Conservation (phyloP, 257 asterid genomes). For the Misopates orontium region DNA sequence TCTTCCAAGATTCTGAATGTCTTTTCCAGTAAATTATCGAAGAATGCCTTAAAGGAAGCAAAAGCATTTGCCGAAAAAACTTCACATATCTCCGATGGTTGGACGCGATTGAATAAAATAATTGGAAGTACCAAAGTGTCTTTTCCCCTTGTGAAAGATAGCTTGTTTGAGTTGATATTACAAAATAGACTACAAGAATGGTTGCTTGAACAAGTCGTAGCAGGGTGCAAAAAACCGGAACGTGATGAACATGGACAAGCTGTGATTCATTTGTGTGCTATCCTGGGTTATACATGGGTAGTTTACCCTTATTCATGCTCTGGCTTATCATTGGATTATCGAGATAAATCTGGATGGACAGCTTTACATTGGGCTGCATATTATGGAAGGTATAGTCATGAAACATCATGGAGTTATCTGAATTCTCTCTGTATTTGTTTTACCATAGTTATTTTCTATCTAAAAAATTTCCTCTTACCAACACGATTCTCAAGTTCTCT, state of each 20-base stretch:
- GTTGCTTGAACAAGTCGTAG: constrained; percentile 73
- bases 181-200: constrained; percentile 73
- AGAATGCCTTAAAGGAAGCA: constrained; percentile 65
- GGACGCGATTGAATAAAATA: constrained; percentile 55
- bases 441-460: too few species aligned
- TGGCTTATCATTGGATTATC: constrained; percentile 82
- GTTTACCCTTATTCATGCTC: constrained; percentile 78
- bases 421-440: too few species aligned
- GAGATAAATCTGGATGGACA: constrained; percentile 96
- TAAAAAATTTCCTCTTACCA: too few species aligned
- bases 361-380: constrained; percentile 98
- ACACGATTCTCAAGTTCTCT: too few species aligned
- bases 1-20: constrained; percentile 50
- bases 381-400: constrained; percentile 71
- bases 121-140: constrained; percentile 53
- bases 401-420: not conserved
- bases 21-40: constrained; percentile 54
- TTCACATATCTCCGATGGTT: constrained; percentile 47
- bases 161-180: constrained; percentile 72
- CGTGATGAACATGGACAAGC: constrained; percentile 92
- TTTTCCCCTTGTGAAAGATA: constrained; percentile 64
- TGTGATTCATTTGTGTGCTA: constrained; percentile 92
- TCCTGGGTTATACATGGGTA: constrained; percentile 95
- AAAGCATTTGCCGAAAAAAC: constrained; percentile 57
- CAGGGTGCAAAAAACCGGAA: constrained; percentile 61